Percentiles rank a stretch among this genome's conserved stretches.
phyloP scores from a whole-genome alignment of 1,284 basidiomycete species.

The Fomitopsis betulina region DNA sequence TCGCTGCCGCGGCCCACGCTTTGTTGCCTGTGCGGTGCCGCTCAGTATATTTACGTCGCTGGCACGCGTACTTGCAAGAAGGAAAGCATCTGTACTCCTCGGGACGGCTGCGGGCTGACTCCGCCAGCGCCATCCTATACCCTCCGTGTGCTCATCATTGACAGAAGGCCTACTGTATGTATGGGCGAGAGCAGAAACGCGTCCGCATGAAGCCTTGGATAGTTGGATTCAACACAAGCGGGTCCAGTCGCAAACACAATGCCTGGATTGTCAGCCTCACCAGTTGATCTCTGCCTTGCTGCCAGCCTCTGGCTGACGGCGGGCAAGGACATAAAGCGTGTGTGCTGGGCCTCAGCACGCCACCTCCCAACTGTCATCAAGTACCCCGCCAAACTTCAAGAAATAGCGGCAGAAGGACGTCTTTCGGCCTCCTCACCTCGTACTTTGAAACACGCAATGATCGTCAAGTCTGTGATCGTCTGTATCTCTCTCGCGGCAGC shows the following conservation, averaged over 20 bases:
- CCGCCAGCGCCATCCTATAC: no score
- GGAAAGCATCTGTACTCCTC: background rate
- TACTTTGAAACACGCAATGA: background rate
- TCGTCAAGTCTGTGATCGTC: background rate
- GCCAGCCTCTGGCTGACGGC: background rate
- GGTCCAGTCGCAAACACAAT: background rate
- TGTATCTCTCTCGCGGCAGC: background rate
- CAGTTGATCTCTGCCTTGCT: background rate
- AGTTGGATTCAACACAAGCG: background rate
- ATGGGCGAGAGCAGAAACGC: no score
- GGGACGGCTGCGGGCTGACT: no score
- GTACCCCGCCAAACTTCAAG: background rate
- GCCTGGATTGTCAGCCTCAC: background rate
- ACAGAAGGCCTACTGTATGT: no score
- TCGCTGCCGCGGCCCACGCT: background rate
- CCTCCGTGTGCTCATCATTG: no score
- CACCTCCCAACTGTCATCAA: background rate
- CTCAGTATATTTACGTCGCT: background rate
- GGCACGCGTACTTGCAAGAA: background rate
- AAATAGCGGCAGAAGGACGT: background rate
- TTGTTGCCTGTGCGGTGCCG: background rate
- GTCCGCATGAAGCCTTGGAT: background rate
- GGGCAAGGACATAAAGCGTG: background rate
- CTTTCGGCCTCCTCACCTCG: background rate
- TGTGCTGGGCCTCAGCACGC: background rate